These are phyloP conservation scores for Backusella parvicylindrica DNA, from an alignment of 192 early-diverging fungal genomes.

Conservation along the genomic window DNA sequence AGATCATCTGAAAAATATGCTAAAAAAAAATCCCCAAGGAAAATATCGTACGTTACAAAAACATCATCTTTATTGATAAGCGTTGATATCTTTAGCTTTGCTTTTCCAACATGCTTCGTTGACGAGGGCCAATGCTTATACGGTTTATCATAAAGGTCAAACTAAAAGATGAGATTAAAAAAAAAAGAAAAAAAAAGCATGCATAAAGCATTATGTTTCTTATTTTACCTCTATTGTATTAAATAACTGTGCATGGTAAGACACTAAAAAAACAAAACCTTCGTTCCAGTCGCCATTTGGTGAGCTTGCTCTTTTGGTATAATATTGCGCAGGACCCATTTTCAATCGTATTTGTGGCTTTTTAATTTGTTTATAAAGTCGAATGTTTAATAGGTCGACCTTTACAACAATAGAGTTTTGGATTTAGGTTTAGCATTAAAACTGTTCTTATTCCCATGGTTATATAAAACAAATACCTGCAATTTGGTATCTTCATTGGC, in stretches of 20 bases:
- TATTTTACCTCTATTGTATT: constrained; percentile 51
- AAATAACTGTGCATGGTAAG: constrained; percentile 75
- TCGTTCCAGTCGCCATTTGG: constrained; percentile 70
- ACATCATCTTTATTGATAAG: constrained; percentile 22
- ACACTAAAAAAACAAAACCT: constrained; percentile 64
- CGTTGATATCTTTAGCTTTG: constrained; percentile 27
- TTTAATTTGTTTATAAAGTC: background rate
- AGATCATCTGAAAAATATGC: background rate
- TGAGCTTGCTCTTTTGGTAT: constrained; percentile 37
- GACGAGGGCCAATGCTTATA: constrained; percentile 12
- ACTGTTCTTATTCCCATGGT: background rate
- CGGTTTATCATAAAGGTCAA: constrained; percentile 31
- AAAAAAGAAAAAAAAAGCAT: background rate
- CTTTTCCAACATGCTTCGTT: constrained; percentile 28
- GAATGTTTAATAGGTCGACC: constrained; percentile 31
- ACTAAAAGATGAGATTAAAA: background rate
- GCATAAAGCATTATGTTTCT: background rate
- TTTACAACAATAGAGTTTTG: constrained; percentile 6
- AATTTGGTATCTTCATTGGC: background rate
- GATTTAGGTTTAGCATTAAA: background rate
- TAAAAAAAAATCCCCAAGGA: background rate
- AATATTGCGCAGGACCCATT: constrained; percentile 26
- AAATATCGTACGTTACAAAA: constrained; percentile 27
- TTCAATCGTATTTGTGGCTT: constrained; percentile 20
- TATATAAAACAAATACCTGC: constrained; percentile 5